Evolutionary conservation across 768 basidiomycete species (phyloP), one percentile per base, ranked within the genome.

Genomic region (Lyophyllum shimeji): DNA sequence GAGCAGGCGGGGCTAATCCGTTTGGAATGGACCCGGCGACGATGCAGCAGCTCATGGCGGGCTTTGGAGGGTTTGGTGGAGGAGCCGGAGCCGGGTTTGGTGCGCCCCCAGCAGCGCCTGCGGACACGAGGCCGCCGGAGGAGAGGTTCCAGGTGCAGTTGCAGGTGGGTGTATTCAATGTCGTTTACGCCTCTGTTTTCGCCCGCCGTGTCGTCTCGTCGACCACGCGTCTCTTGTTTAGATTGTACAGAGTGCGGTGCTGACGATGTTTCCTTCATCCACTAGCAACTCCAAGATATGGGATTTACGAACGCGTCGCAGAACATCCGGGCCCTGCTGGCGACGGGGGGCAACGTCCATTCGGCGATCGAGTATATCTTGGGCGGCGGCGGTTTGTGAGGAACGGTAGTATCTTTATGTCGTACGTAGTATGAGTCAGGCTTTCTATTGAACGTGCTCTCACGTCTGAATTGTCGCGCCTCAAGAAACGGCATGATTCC

Each of bases 251-350:
- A n/a, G 13, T 27, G 1, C 11, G 18, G 29, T 53, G 25, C 45
- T 24, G 24, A 24, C 20, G 4, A 46, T 56, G 40, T 44, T 29
- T 47, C 39, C 24, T 51, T 15, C 9, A 13, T 11, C 61, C n/a
- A n/a, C n/a, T n/a, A 93, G 90, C 93, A 95, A 87, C 70, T 98
- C 65, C 88, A 93, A 67, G 91, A 90, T 57, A 98, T 98, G 96
- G 95, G 93, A 1, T 93, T 98, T 71, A 83, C 80, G 50, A 94
- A 96, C 54, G 93, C 93, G 7, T 69, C 82, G 40, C 91, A 94
- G 79, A 98, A 98, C 68, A 79, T 98, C 7, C 81, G 95, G 3
- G 95, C 96, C 4, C 75, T 98, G 42, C 79, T 93, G 8, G 93
- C 92, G 47, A 95, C 94, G 0, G 93, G 85, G n/a, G 95, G 95